phyloP scores from a whole-genome alignment of 2,329 filamentous ascomycete genomes.

The Pestalotiopsis sp. region DNA sequence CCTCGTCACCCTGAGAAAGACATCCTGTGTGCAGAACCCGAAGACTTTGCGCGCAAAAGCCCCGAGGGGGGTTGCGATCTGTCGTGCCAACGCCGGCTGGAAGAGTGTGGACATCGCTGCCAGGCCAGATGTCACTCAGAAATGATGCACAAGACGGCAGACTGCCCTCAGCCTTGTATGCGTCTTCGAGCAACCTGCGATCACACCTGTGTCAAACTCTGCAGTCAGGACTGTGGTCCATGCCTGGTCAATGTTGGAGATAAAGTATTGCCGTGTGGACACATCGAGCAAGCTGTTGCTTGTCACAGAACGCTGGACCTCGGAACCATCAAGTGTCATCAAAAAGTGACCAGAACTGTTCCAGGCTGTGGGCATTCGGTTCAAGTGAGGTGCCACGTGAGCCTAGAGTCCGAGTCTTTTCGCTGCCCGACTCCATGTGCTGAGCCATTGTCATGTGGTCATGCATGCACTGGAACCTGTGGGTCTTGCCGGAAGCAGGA shows the following conservation, averaged over 20 bases:
- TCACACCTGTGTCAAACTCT: not conserved
- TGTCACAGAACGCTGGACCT: not conserved
- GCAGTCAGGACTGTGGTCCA: not conserved
- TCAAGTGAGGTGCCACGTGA: not conserved
- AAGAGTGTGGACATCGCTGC: not conserved
- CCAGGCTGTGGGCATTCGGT: not conserved
- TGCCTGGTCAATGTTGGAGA: not conserved
- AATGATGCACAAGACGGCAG: not conserved
- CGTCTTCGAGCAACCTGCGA: not conserved
- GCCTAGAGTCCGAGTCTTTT: not conserved
- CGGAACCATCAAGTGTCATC: not conserved
- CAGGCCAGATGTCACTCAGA: not conserved
- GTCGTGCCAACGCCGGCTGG: not conserved
- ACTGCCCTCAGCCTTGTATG: not conserved
- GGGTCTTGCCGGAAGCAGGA: not conserved
- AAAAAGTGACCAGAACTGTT: not conserved
- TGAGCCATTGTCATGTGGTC: not conserved
- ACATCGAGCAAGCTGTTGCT: not conserved
- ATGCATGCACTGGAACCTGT: slow-evolving; percentile 50
- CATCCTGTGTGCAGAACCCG: not conserved
- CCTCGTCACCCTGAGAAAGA: not conserved
- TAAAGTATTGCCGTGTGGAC: not conserved
- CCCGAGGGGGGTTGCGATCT: not conserved
- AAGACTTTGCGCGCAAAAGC: not conserved
- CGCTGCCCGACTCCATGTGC: not conserved